Conservation (phyloP, 768 basidiomycete species). For the Mycena floridula region DNA sequence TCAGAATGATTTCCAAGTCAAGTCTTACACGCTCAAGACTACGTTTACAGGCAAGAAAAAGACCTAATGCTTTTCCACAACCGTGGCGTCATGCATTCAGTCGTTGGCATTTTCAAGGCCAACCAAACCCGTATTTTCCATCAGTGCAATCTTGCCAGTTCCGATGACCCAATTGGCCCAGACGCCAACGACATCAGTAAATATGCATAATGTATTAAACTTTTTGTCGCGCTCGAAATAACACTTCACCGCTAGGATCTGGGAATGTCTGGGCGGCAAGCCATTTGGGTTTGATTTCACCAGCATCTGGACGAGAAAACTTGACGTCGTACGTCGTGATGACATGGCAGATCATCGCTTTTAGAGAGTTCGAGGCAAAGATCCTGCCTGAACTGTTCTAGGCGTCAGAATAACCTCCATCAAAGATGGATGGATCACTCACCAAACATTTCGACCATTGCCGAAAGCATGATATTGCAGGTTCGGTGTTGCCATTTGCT, state of each 20-base stretch:
- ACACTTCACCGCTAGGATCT: background rate
- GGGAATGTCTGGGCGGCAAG: background rate
- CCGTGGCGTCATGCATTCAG: constrained; percentile 73
- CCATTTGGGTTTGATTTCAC: background rate
- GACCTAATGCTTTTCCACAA: constrained; percentile 87
- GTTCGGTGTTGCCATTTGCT: constrained; percentile 10
- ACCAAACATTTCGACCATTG: constrained; percentile 12
- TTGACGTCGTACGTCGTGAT: constrained; percentile 11
- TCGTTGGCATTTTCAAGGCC: constrained; percentile 68
- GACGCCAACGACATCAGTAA: constrained; percentile 56
- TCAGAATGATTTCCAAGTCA: background rate
- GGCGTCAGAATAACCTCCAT: too few relatives aligned
- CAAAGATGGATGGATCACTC: too few relatives aligned
- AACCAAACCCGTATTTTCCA: constrained; percentile 74
- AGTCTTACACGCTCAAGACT: background rate
- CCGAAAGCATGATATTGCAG: constrained; percentile 9
- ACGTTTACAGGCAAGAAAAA: constrained; percentile 31
- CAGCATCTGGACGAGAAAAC: background rate
- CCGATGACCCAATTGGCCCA: constrained; percentile 65
- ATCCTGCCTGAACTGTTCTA: constrained; percentile 14
- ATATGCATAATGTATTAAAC: constrained; percentile 38
- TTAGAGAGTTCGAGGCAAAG: constrained; percentile 21
- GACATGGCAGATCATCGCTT: constrained; percentile 23
- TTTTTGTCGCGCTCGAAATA: background rate
- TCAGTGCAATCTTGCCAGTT: constrained; percentile 85